Conservation (phyloP, 192 early-diverging fungal genomes). For the Coemansia guatemalensis region DNA sequence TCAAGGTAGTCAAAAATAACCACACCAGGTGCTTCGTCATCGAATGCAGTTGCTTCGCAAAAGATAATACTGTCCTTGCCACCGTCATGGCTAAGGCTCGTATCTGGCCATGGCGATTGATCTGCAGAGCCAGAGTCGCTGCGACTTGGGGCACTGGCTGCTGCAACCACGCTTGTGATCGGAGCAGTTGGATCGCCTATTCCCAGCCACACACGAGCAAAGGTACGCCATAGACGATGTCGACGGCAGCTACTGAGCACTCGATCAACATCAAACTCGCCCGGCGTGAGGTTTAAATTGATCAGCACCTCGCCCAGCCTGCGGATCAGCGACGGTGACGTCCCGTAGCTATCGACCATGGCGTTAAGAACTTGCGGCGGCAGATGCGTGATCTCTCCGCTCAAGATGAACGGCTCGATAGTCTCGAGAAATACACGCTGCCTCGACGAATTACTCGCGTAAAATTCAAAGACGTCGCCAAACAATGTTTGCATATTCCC, state of each 20-base stretch:
- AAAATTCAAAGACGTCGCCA: conserved; percentile 44
- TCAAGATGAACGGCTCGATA: conserved; percentile 48
- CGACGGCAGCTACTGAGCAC: conserved; percentile 39
- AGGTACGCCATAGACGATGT: conserved; percentile 49
- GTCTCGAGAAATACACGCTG: conserved; percentile 30
- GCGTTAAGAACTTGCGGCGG: conserved; percentile 46
- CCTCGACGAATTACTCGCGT: neutral
- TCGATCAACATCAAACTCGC: conserved; percentile 50
- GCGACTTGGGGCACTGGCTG: conserved; percentile 4
- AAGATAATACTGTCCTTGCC: neutral
- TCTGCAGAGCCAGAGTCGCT: neutral
- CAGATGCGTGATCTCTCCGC: conserved; percentile 27
- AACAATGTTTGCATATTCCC: conserved; percentile 25
- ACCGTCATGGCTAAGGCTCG: neutral
- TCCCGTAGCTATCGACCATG: conserved; percentile 32
- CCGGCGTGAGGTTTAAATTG: conserved; percentile 27
- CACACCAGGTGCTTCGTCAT: conserved; percentile 30
- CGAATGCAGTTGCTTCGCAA: neutral
- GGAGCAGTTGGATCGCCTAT: conserved; percentile 47
- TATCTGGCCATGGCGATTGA: neutral
- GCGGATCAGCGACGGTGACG: conserved; percentile 22
- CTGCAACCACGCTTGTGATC: conserved; percentile 22
- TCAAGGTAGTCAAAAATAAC: conserved; percentile 50
- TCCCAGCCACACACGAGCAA: conserved; percentile 51
- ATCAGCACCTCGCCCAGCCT: conserved; percentile 44